phyloP scores from a whole-genome alignment of 2,329 filamentous ascomycete species.

The Didymella segeticola region DNA sequence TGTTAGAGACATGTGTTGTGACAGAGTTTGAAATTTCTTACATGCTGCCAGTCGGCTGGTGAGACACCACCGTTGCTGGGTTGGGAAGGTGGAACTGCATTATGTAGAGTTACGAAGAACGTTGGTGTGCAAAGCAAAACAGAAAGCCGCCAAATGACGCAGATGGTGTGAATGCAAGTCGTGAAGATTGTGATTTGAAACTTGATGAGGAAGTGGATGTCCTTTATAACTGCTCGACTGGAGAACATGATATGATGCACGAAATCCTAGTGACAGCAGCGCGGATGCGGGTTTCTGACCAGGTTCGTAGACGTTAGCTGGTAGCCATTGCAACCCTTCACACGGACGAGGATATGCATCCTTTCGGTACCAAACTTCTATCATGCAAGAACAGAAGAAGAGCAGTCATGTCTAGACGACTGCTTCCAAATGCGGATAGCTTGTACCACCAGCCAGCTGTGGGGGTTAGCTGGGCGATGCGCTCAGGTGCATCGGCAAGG shows the following conservation, averaged over 20 bases:
- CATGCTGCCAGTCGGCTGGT: slow-evolving; percentile 10
- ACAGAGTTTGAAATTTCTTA: neutral
- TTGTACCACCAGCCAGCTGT: slow-evolving; percentile 10
- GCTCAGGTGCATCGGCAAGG: slow-evolving; percentile 22
- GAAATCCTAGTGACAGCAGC: slow-evolving; percentile 16
- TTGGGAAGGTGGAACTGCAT: slow-evolving; percentile 20
- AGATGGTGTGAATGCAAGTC: slow-evolving; percentile 4
- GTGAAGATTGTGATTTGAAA: slow-evolving; percentile 2
- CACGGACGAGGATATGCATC: slow-evolving; percentile 11
- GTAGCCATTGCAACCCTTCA: slow-evolving; percentile 17
- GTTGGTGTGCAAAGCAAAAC: slow-evolving; percentile 1
- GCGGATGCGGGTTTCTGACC: slow-evolving; percentile 20
- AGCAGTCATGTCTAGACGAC: slow-evolving; percentile 14
- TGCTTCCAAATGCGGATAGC: slow-evolving; percentile 1
- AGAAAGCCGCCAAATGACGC: slow-evolving; percentile 13
- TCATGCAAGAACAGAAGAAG: slow-evolving; percentile 11
- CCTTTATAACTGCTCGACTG: slow-evolving; percentile 14
- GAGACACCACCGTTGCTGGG: slow-evolving; percentile 16
- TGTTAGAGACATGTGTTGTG: neutral
- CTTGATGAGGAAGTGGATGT: neutral
- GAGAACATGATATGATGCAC: slow-evolving; percentile 11
- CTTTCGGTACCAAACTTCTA: slow-evolving; percentile 19
- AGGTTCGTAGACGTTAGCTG: slow-evolving; percentile 12
- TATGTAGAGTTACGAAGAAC: slow-evolving; percentile 1
- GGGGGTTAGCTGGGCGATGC: slow-evolving; percentile 16